These are phyloP conservation scores for Aspergillus pseudoviridinutans DNA, from an alignment of 2,329 filamentous ascomycete genomes.

Conservation along the genomic window DNA sequence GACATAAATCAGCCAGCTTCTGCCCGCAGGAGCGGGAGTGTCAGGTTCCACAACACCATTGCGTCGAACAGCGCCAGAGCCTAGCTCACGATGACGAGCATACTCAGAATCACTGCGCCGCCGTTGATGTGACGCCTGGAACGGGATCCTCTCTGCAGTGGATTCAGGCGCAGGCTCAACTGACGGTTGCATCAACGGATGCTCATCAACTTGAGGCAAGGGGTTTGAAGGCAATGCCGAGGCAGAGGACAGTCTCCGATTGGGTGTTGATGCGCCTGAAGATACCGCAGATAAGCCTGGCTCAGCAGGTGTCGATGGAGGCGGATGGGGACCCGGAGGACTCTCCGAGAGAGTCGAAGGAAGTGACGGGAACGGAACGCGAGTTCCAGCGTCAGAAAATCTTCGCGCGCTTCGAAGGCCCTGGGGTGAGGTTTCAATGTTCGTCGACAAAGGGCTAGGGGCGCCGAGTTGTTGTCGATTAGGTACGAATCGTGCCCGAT, in stretches of 20 bases:
- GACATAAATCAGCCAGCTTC: conserved; percentile 70
- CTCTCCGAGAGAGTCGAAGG: conserved; percentile 51
- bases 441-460: conserved; percentile 45
- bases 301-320: conserved; percentile 61
- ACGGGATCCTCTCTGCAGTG: conserved; percentile 37
- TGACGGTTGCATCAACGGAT: conserved; percentile 31
- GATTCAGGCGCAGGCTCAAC: conserved; percentile 29
- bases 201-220: conserved; percentile 39
- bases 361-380: conserved; percentile 31
- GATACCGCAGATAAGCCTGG: conserved; percentile 52
- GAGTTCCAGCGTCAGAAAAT: conserved; percentile 28
- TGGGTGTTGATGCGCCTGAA: conserved; percentile 50
- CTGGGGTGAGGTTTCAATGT: conserved; percentile 52
- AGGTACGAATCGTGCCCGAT: conserved; percentile 52
- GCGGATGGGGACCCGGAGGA: conserved; percentile 56
- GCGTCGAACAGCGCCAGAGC: conserved; percentile 58
- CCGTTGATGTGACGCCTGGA: conserved; percentile 48
- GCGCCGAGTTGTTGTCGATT: conserved; percentile 53
- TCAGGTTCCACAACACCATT: conserved; percentile 63
- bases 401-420: conserved; percentile 33
- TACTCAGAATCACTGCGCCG: conserved; percentile 58
- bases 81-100: conserved; percentile 52
- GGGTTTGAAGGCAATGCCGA: conserved; percentile 38
- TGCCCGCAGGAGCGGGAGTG: conserved; percentile 47
- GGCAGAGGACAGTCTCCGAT: conserved; percentile 45